Conservation (phyloP, 2,329 filamentous ascomycete genomes). For the Blastomyces gilchristii region DNA sequence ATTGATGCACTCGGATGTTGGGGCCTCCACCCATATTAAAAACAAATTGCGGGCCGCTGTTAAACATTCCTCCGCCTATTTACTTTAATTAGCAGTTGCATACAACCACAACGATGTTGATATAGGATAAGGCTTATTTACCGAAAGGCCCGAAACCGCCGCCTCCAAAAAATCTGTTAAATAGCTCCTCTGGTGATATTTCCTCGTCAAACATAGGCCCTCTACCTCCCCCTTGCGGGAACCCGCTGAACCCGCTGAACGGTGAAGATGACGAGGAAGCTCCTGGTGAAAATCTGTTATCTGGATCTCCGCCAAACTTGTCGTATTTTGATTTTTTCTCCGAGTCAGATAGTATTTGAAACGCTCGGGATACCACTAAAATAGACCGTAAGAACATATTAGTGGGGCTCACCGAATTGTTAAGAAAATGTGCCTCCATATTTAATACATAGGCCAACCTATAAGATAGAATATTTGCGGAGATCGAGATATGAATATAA, state of each 20-base stretch:
- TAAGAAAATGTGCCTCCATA: neutral
- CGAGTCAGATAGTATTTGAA: slow-evolving; percentile 82
- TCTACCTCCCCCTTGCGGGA: slow-evolving; percentile 38
- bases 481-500: slow-evolving; percentile 1
- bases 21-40: slow-evolving; percentile 92
- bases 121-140: slow-evolving; percentile 31
- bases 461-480: neutral
- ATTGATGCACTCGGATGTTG: slow-evolving; percentile 88
- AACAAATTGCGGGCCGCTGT: slow-evolving; percentile 76
- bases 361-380: slow-evolving; percentile 77
- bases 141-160: slow-evolving; percentile 59
- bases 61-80: slow-evolving; percentile 50
- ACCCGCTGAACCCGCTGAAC: slow-evolving; percentile 35
- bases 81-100: slow-evolving; percentile 8
- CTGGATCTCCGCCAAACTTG: slow-evolving; percentile 81
- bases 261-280: slow-evolving; percentile 32
- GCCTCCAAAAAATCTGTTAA: slow-evolving; percentile 84
- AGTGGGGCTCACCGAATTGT: neutral
- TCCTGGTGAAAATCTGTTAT: slow-evolving; percentile 63
- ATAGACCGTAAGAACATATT: slow-evolving; percentile 1
- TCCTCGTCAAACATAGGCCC: slow-evolving; percentile 72
- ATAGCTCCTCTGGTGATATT: slow-evolving; percentile 92
- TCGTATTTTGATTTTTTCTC: slow-evolving; percentile 89
- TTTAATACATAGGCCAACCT: neutral
- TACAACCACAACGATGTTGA: neutral